Base-by-base conservation (phyloP, 2,329 filamentous ascomycete species). In the Calonectria pauciramosa region DNA sequence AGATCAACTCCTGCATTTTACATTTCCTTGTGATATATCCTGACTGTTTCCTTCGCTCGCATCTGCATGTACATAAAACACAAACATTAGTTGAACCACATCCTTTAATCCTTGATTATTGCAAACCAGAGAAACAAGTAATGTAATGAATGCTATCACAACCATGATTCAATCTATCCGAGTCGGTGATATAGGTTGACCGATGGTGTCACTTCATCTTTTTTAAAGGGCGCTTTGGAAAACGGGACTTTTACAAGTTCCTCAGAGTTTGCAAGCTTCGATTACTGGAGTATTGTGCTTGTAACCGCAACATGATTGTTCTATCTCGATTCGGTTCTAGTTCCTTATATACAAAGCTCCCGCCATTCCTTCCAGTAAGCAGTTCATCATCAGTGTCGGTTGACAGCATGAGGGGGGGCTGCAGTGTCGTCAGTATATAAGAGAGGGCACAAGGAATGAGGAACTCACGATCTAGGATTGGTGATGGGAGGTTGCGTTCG, bases 401-500 rank as follows among this genome's bases (percentile, higher is more conserved):
- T 81, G 52, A 78, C 66, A 38, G 79, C 73, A 68, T 80, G 78
- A 32, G 82, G 81, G 47, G 82, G 82, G 26, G 82, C 82, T 84
- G 63, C 66, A 66, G n/a, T 36, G 13, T 13, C 7, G 44, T 80
- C 49, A 81, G 75, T 72, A 75, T 68, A 28, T 8, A 16, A 5
- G 9, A 63, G 16, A 60, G 34, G 11, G 23, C 44, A 47, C n/a
- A 20, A 20, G 16, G 23, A 30, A 16, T 13, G 32, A 30, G 28
- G 23, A 51, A 91, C 95, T 90, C 88, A 98, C 96, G 93, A 77
- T 95, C 94, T 73, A 97, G 88, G 79, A 93, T 93, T 41, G 93
- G 96, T 72, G 92, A 91, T 41, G 95, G 95, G 70, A 99, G 85
- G 86, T 99, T 99, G 85, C 97, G 92, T 88, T 99, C 97, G 86